phyloP scores from a whole-genome alignment of 169 alveolate species.

The Cryptosporidium baileyi region DNA sequence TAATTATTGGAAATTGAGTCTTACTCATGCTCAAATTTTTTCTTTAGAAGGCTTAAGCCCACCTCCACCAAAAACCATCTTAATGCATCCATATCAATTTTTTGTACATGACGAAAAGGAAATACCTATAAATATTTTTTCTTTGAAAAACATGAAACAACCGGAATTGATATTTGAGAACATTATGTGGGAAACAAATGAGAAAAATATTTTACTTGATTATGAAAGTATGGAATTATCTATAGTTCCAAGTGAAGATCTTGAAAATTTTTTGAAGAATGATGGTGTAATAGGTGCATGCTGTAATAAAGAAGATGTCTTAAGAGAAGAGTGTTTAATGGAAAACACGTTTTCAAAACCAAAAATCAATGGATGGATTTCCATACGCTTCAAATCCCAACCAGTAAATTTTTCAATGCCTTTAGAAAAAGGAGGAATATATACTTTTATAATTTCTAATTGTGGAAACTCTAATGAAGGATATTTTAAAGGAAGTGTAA shows the following conservation, averaged over 20 bases:
- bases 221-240: conserved; percentile 14
- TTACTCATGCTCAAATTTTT: not conserved
- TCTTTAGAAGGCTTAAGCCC: not conserved
- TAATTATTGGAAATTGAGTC: no score
- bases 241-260: conserved; percentile 19
- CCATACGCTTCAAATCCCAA: not conserved
- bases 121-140: not conserved
- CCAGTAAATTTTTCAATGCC: not conserved
- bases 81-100: conserved; percentile 28
- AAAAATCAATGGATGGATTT: not conserved
- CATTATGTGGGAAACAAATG: not conserved
- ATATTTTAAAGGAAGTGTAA: not conserved
- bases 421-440: conserved; percentile 14
- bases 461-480: conserved; percentile 34
- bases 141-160: no score
- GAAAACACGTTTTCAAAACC: conserved; percentile 32
- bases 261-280: not conserved
- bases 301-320: conserved; percentile 26
- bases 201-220: not conserved
- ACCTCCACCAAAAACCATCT: conserved; percentile 26
- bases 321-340: not conserved
- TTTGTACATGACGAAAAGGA: conserved; percentile 2
- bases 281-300: not conserved
- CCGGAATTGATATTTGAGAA: not conserved
- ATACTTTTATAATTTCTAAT: conserved; percentile 9